phyloP scores from a whole-genome alignment of 805 yeast genomes.

The Myxozyma nipponensis region DNA sequence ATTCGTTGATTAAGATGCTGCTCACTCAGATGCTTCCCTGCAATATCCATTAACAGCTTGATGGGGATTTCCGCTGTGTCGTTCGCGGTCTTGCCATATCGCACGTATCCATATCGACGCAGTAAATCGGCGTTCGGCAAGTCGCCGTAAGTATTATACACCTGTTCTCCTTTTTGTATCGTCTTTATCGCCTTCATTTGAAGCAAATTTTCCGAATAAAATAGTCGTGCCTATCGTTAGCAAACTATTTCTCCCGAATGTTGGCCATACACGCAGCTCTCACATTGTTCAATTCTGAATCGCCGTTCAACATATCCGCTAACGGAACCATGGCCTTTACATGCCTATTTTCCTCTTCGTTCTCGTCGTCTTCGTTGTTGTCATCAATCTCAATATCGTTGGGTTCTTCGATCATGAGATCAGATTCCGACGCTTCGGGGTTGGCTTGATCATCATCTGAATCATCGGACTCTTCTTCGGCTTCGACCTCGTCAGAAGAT shows the following conservation, averaged over 20 bases:
- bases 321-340: conserved; percentile 86
- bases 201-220: conserved; percentile 39
- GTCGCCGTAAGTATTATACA: conserved; percentile 86
- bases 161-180: conserved; percentile 65
- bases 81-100: conserved; percentile 38
- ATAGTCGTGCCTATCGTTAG: conserved; percentile 33
- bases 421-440: conserved; percentile 19
- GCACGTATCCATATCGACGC: conserved; percentile 84
- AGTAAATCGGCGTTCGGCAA: conserved; percentile 87
- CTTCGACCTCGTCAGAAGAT: conserved; percentile 30
- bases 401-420: conserved; percentile 30
- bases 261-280: conserved; percentile 34
- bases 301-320: conserved; percentile 88
- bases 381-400: conserved; percentile 34
- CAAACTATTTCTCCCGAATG: too few relatives aligned
- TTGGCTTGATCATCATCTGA: conserved; percentile 30
- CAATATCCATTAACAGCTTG: conserved; percentile 38
- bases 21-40: conserved; percentile 34
- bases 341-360: conserved; percentile 36
- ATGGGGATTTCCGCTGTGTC: conserved; percentile 79
- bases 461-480: conserved; percentile 17
- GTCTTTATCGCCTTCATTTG: conserved; percentile 67
- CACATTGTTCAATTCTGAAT: conserved; percentile 73
- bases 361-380: conserved; percentile 32
- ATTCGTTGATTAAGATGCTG: conserved; percentile 17